Base-by-base conservation (phyloP, 768 basidiomycete species). In the Rhizopogon vesiculosus region DNA sequence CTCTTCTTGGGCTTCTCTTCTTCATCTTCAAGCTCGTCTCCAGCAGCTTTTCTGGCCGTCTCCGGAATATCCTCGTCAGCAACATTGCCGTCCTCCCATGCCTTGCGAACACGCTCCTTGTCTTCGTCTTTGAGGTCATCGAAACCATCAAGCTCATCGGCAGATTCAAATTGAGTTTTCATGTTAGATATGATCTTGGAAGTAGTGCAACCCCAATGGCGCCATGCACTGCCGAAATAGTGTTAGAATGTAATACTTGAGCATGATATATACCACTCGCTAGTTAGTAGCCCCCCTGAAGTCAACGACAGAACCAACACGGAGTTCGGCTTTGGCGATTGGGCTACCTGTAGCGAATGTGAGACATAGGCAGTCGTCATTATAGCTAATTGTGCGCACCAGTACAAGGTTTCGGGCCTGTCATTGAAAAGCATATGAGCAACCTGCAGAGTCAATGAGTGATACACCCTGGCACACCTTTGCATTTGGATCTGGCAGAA, bases 201-300 rank as follows among this genome's bases (percentile, higher is more conserved):
- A 0, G 92, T 93, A 7, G 81, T 78, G 66, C 93, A 95, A 18
- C 93, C 93, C 92, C 92, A 96, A 65, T 96, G 93, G 59, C 91
- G 84, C 91, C 91, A 96, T 35, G 77, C 69, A 65, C 89, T 91
- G 12, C 16, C 15, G 45, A 28, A 50, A 5, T 7, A 35, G 13
- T 8, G 18, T 49, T n/a, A 35, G 45, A 41, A 59, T 2, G 25
- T 6, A 12, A 38, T 22, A 39, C 35, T n/a, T 59, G 55, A 43
- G 19, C 48, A 42, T 46, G 18, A 43, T 19, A 33, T 15, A 49
- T 12, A 9, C 5, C 31, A 72, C 76, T 61, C 67, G 90, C 90
- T 88, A 89, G 62, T 68, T 78, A 8, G 82, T 81, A 62, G 83
- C 78, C 56, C 89, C 93, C 59, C 72, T 75, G 67, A 93, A 75